Percentiles rank a stretch among this genome's conserved stretches.
Evolutionary conservation across 768 basidiomycete genomes (phyloP).

Genomic region (Polyporus arcularius): DNA sequence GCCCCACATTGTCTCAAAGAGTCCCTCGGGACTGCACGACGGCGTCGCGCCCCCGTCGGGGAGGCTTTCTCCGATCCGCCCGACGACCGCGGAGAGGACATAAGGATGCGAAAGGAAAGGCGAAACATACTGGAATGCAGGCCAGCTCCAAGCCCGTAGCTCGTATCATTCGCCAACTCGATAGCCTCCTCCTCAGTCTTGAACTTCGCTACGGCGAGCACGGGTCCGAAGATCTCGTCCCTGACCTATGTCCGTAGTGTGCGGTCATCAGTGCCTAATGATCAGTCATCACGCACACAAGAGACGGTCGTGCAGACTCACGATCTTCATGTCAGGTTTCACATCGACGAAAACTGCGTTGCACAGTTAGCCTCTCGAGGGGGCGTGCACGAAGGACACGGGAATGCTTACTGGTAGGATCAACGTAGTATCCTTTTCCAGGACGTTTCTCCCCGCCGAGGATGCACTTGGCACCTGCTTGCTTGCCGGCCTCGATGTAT

Average conservation of each 20-base stretch:
- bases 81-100: conserved; percentile 1
- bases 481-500: conserved; percentile 86
- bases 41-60: too few species aligned
- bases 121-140: conserved; percentile 74
- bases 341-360: conserved; percentile 79
- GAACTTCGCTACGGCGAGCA: conserved; percentile 81
- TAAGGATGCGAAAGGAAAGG: background rate
- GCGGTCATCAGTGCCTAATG: background rate
- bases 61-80: background rate
- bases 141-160: conserved; percentile 90
- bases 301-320: conserved; percentile 36
- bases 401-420: conserved; percentile 75
- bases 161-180: conserved; percentile 80
- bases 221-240: conserved; percentile 90
- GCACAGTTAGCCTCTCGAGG: background rate
- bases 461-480: conserved; percentile 76
- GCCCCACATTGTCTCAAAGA: background rate
- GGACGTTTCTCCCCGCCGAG: conserved; percentile 80
- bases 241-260: conserved; percentile 16
- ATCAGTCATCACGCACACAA: background rate
- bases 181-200: conserved; percentile 87
- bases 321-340: conserved; percentile 81
- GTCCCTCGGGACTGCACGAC: too few species aligned
- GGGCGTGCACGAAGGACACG: background rate
- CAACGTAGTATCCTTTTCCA: conserved; percentile 83